Percentiles rank a stretch among this genome's conserved stretches.
Evolutionary conservation across 2,329 filamentous ascomycete genomes (phyloP).

Genomic region (Clonostachys chloroleuca): DNA sequence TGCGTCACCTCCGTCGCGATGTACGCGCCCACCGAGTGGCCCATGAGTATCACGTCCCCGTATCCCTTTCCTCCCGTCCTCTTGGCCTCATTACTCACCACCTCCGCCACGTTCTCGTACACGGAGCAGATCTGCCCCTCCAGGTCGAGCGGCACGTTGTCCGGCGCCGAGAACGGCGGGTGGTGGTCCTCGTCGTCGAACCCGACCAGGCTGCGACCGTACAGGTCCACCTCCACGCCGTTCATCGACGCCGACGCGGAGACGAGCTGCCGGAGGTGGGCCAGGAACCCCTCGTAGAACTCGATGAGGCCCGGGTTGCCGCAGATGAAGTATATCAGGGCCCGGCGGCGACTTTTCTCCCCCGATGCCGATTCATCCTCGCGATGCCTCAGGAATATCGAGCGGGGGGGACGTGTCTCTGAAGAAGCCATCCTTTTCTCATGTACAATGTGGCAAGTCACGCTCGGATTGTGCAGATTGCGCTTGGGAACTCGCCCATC

Average conservation of each 20-base stretch:
- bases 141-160: slow-evolving; percentile 42
- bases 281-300: slow-evolving; percentile 68
- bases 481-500: too few relatives aligned
- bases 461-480: too few relatives aligned
- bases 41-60: slow-evolving; percentile 61
- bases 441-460: neutral
- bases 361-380: too few relatives aligned
- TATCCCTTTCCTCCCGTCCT: slow-evolving; percentile 28
- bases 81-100: slow-evolving; percentile 29
- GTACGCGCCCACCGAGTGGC: slow-evolving; percentile 72
- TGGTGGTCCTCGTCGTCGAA: slow-evolving; percentile 50
- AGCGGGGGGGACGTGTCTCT: too few relatives aligned
- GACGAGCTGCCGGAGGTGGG: slow-evolving; percentile 38
- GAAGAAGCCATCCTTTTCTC: neutral
- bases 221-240: slow-evolving; percentile 46
- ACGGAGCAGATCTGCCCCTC: slow-evolving; percentile 46
- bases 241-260: slow-evolving; percentile 35
- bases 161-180: slow-evolving; percentile 15
- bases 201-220: slow-evolving; percentile 53
- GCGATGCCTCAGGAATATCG: too few relatives aligned
- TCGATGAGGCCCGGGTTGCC: slow-evolving; percentile 74
- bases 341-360: slow-evolving; percentile 9
- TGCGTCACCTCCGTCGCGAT: slow-evolving; percentile 66
- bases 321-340: slow-evolving; percentile 67
- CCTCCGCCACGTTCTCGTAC: slow-evolving; percentile 27